Conservation (phyloP, 164 flowering plant genomes). For the grape (Vitis vinifera) region ASM3070453v1 NC_081809.1:3658001-3658500, state of each 20-base stretch:
- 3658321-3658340: slow-evolving; percentile 37
- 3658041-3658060: too few species aligned
- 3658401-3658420: background rate
- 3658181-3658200: slow-evolving; percentile 25
- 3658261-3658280: slow-evolving; percentile 58
- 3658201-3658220: slow-evolving; percentile 53
- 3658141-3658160: slow-evolving; percentile 20
- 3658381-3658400: slow-evolving; percentile 4
- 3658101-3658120: slow-evolving; percentile 3
- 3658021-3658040: too few species aligned
- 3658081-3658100: background rate
- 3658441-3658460: slow-evolving; percentile 1
- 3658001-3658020: too few species aligned
- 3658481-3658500: too few species aligned
- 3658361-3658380: slow-evolving; percentile 28
- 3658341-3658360: slow-evolving; percentile 57
- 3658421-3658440: background rate
- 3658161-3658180: slow-evolving; percentile 27
- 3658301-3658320: slow-evolving; percentile 42
- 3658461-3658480: background rate
- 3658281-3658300: slow-evolving; percentile 54
- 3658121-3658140: background rate
- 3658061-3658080: too few species aligned
- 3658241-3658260: slow-evolving; percentile 65
- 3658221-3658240: slow-evolving; percentile 70